Evolutionary conservation across 176 grass and related monocot species (phyloP).

Genomic region (Microstegium vimineum): DNA sequence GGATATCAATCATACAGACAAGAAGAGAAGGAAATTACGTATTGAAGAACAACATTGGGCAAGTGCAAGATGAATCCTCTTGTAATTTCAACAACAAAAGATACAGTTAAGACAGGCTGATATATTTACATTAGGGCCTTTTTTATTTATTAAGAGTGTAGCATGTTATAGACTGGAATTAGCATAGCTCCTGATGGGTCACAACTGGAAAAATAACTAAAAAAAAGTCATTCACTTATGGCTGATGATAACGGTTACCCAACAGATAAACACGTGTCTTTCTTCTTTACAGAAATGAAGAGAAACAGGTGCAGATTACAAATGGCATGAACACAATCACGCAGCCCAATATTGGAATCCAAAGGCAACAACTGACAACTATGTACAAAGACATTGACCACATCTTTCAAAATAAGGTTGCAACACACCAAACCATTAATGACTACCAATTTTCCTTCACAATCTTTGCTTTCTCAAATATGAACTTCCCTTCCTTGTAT

Average conservation of each 20-base stretch:
- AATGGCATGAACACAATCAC: constrained; percentile 21
- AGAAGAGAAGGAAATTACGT: constrained; percentile 10
- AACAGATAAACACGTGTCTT: background rate
- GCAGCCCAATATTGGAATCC: constrained; percentile 1
- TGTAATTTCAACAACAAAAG: background rate
- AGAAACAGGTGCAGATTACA: constrained; percentile 29
- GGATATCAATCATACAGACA: background rate
- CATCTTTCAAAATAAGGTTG: background rate
- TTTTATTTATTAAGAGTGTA: background rate
- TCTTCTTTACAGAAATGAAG: constrained; percentile 32
- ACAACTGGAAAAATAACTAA: background rate
- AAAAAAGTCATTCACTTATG: background rate
- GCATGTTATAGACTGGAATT: background rate
- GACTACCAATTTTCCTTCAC: too few relatives aligned
- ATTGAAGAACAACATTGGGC: background rate
- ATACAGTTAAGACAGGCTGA: background rate
- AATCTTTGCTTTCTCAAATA: too few relatives aligned
- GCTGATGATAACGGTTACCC: background rate
- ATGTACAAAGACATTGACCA: constrained; percentile 31
- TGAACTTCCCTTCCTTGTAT: too few relatives aligned
- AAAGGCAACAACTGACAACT: background rate
- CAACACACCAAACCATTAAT: background rate
- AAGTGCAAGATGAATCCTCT: background rate
- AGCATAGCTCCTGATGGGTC: background rate
- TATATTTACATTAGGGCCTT: background rate